Evolutionary conservation across 2,329 filamentous ascomycete genomes (phyloP).

Genomic region (Microsporum ferrugineum): DNA sequence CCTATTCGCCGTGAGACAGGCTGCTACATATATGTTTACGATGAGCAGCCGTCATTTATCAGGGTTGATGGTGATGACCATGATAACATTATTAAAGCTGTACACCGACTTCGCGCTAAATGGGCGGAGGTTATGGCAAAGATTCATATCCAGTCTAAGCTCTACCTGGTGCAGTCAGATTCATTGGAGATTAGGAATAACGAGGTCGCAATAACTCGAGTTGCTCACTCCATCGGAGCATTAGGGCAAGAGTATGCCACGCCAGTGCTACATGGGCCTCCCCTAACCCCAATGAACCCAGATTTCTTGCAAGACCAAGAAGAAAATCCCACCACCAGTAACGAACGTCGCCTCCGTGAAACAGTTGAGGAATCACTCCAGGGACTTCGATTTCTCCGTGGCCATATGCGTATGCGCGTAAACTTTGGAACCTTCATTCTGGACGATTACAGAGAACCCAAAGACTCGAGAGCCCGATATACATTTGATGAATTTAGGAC

Average conservation of each 20-base stretch:
- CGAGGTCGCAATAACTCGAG: conserved; percentile 20
- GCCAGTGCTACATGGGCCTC: conserved; percentile 17
- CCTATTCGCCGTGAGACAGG: conserved; percentile 30
- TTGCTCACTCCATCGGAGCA: conserved; percentile 4
- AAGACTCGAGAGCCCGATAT: conserved; percentile 20
- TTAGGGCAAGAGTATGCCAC: conserved; percentile 11
- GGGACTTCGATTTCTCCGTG: conserved; percentile 23
- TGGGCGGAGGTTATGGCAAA: conserved; percentile 23
- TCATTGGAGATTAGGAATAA: conserved; percentile 14
- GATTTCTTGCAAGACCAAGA: conserved; percentile 18
- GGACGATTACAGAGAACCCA: conserved; percentile 24
- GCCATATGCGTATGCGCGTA: conserved; percentile 32
- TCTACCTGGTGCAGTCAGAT: conserved; percentile 26
- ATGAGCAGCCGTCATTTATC: conserved; percentile 22
- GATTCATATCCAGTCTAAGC: conserved; percentile 22
- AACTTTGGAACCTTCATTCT: conserved; percentile 34
- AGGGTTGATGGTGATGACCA: conserved; percentile 23
- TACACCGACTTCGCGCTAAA: conserved; percentile 18
- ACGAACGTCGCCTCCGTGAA: conserved; percentile 22
- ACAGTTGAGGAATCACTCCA: conserved; percentile 24
- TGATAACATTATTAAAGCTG: conserved; percentile 29
- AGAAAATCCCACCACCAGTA: conserved; percentile 20
- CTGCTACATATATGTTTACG: conserved; percentile 33
- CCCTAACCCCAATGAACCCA: conserved; percentile 12
- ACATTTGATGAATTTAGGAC: conserved; percentile 30